A percentile compares a stretch with the other conserved stretches of the same genome.
phyloP scores from a whole-genome alignment of 768 basidiomycete species.

The Lentinula sp. region DNA sequence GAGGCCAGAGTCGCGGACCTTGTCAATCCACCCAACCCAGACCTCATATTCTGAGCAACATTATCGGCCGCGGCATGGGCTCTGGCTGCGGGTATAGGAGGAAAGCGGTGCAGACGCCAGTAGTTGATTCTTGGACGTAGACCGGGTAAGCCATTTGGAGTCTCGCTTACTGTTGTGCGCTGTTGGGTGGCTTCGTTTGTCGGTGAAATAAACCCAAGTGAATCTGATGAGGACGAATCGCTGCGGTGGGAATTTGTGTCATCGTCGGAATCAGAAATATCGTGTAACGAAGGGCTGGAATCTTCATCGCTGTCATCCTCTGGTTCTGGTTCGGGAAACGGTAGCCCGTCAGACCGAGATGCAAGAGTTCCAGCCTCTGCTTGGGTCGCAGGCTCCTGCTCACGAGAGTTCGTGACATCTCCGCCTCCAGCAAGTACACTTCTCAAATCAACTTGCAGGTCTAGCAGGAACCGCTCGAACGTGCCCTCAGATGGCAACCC shows the following conservation, averaged over 20 bases:
- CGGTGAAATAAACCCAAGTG: constrained; percentile 14
- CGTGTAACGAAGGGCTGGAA: constrained; percentile 25
- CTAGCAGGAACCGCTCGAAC: constrained; percentile 77
- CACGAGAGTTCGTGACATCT: neutral
- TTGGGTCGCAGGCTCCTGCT: constrained; percentile 11
- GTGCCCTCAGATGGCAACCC: constrained; percentile 49
- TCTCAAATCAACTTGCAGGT: constrained; percentile 70
- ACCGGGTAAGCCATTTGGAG: neutral
- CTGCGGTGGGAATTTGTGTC: constrained; percentile 16
- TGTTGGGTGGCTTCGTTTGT: constrained; percentile 23
- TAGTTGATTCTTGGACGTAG: constrained; percentile 50
- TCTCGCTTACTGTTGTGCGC: neutral
- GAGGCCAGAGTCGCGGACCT: constrained; percentile 9
- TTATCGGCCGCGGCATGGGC: constrained; percentile 9
- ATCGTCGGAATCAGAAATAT: constrained; percentile 29
- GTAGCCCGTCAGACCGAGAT: no score
- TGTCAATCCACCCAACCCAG: constrained; percentile 8
- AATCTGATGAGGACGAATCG: constrained; percentile 12
- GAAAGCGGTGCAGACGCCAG: constrained; percentile 84
- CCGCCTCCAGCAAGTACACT: constrained; percentile 38
- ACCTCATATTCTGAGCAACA: constrained; percentile 6
- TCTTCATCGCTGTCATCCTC: constrained; percentile 5
- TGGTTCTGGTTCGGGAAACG: neutral
- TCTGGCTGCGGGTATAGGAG: constrained; percentile 47
- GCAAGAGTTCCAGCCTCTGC: no score